These are phyloP conservation scores for Castanopsis chinensis DNA, from an alignment of 306 rosid species.

Conservation along the genomic window DNA sequence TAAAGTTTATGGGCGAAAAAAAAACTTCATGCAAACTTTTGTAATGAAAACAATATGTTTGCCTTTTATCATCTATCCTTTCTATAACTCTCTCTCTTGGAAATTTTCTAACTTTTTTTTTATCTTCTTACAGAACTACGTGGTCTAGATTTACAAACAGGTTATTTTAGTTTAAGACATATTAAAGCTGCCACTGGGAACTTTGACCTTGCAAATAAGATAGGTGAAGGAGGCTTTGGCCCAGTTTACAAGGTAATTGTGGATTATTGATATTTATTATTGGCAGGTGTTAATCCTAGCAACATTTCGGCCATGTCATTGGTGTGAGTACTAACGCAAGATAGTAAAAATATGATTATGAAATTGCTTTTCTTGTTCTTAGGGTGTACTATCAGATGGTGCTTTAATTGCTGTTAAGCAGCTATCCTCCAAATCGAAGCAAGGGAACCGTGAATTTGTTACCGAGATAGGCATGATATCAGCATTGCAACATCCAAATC, in stretches of 20 bases:
- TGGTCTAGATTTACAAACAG: slow-evolving; percentile 48
- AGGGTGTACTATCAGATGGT: slow-evolving; percentile 77
- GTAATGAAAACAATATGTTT: no score
- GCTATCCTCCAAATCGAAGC: slow-evolving; percentile 85
- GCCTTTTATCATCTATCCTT: background rate
- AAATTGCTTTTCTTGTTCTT: slow-evolving; percentile 14
- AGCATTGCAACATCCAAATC: slow-evolving; percentile 89
- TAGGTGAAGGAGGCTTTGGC: slow-evolving; percentile 83
- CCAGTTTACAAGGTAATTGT: slow-evolving; percentile 67
- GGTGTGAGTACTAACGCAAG: background rate
- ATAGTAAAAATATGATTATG: background rate
- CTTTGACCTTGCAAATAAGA: slow-evolving; percentile 56
- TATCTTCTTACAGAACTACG: slow-evolving; percentile 44
- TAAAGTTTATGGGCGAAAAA: no score
- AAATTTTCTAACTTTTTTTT: background rate
- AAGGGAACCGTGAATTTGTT: slow-evolving; percentile 87
- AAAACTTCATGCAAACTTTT: no score
- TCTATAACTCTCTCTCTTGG: background rate
- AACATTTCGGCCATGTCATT: background rate
- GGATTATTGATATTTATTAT: background rate
- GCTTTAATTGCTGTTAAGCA: slow-evolving; percentile 74
- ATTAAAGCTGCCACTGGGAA: slow-evolving; percentile 59
- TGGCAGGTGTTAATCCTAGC: background rate
- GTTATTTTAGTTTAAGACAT: slow-evolving; percentile 57
- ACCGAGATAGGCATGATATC: slow-evolving; percentile 96